phyloP scores from a whole-genome alignment of 305 asterid genomes.

The Andrographis paniculata region DNA sequence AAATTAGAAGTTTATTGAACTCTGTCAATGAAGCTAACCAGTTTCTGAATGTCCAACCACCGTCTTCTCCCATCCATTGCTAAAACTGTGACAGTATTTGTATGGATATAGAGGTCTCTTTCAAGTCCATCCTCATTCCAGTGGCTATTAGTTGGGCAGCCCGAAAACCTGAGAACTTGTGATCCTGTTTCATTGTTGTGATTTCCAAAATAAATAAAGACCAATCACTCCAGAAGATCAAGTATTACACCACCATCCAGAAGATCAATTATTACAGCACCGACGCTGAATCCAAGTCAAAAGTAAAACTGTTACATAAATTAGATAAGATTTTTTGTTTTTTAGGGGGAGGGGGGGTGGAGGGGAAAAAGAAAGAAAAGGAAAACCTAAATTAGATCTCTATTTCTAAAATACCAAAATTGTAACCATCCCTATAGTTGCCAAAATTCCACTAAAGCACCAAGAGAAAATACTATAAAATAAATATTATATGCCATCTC shows the following conservation, averaged over 20 bases:
- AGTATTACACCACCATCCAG: slow-evolving; percentile 13
- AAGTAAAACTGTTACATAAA: slow-evolving; percentile 11
- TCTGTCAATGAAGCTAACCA: slow-evolving; percentile 48
- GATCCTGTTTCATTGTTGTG: slow-evolving; percentile 36
- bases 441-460: slow-evolving; percentile 12
- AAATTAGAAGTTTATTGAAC: slow-evolving; percentile 17
- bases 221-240: slow-evolving; percentile 17
- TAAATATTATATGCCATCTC: slow-evolving; percentile 3
- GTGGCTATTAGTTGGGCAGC: slow-evolving; percentile 59
- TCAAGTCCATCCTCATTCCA: slow-evolving; percentile 91
- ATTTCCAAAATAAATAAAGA: slow-evolving; percentile 13
- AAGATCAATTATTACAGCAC: no score
- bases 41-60: slow-evolving; percentile 93
- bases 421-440: slow-evolving; percentile 2
- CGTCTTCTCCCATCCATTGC: slow-evolving; percentile 99
- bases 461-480: not conserved
- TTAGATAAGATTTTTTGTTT: not conserved
- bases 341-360: no score
- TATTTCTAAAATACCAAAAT: slow-evolving; percentile 4
- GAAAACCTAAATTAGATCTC: slow-evolving; percentile 6
- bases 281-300: no score
- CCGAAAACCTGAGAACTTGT: slow-evolving; percentile 27
- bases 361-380: no score
- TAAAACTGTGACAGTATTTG: slow-evolving; percentile 65
- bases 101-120: slow-evolving; percentile 76